Base-by-base conservation (phyloP, 1,284 basidiomycete genomes). In the Irpex sp. region DNA sequence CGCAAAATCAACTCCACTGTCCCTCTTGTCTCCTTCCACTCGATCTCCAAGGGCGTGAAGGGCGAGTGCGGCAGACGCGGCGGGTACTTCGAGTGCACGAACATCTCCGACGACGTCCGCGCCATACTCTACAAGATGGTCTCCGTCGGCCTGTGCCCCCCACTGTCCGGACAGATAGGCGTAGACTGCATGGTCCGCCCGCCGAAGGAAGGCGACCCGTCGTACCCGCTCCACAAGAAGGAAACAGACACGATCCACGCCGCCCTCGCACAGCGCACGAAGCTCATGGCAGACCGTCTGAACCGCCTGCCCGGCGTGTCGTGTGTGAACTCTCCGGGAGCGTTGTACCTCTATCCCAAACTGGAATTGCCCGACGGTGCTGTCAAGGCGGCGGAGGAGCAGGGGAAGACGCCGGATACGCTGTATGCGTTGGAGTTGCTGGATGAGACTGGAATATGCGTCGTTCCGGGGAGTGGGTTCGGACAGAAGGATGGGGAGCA, bases 111-210 rank as follows among this genome's bases (percentile, higher is more conserved):
- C 10, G 87, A 93, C 21, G 82, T 96, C 63, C 78, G 90, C 64
- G 92, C 90, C 37, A 83, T 93, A 71, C 85, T 97, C 62, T 97
- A 97, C 82, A 98, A 98, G 80, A 94, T 98, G 87, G 92, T 93
- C 57, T 89, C 85, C 67, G 92, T 97, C 61, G 83, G 85, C 8
- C 82, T 98, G 18, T 97, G 95, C 75, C 93, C 96, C 18, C 91
- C 94, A 2, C 79, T 97, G 5, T 81, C 86, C 3, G 96, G 95
- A 21, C 92, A 96, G 77, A 86, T 98, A 72, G 94, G 91, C 57
- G 90, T 98, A 12, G 96, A 97, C 75, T 87, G 86, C 66, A 86
- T 97, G 80, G 91, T 97, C 48, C 84, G 90, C 49, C 94, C 94
- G 23, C 95, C 95, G 1, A 82, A 84, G 68, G 73, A 79, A 10